Evolutionary conservation across 2,329 filamentous ascomycete species (phyloP).

Genomic region (Teratosphaeria nubilosa): DNA sequence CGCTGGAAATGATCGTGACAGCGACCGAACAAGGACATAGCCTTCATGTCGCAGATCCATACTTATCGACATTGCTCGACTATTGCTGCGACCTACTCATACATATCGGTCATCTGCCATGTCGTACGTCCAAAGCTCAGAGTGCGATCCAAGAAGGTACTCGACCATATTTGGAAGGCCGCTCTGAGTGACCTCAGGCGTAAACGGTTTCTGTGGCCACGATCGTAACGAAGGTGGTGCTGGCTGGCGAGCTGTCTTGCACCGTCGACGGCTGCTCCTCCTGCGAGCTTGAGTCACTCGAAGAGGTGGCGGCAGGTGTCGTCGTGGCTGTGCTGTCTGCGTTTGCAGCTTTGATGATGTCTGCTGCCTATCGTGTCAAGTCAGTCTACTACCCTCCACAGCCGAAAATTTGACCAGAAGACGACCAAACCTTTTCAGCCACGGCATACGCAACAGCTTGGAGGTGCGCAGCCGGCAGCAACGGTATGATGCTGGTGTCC

Average conservation of each 20-base stretch:
- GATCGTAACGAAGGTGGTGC: conserved; percentile 6
- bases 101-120: not conserved
- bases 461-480: conserved; percentile 31
- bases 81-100: not conserved
- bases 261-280: not conserved
- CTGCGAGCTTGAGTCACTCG: not conserved
- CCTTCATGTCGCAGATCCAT: not conserved
- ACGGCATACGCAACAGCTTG: conserved; percentile 25
- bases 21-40: not conserved
- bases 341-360: conserved; percentile 33
- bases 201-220: conserved; percentile 7
- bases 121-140: not conserved
- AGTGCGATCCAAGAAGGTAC: not conserved
- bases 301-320: not conserved
- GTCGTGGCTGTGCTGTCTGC: not conserved
- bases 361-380: conserved; percentile 25
- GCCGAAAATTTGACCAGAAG: not conserved
- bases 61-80: not conserved
- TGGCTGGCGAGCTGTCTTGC: not conserved
- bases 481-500: conserved; percentile 36
- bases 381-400: conserved; percentile 14
- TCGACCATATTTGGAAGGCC: not conserved
- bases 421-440: conserved; percentile 28
- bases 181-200: not conserved
- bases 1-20: not conserved